Conservation (phyloP, 441 rosid species). For the Flueggea neowawraea region DNA sequence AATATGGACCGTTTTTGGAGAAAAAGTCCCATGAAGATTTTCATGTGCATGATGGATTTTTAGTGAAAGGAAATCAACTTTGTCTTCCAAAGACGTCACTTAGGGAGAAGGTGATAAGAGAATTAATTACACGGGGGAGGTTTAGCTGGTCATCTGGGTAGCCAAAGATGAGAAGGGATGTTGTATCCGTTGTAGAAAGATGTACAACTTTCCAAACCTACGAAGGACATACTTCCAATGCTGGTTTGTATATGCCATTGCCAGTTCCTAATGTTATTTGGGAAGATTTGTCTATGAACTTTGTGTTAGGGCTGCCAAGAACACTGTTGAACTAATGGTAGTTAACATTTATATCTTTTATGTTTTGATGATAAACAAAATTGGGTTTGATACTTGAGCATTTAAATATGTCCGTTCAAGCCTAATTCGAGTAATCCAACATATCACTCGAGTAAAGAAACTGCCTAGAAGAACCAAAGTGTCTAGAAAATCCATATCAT, state of each 20-base stretch:
- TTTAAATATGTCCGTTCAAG: too few species aligned
- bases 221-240: neutral
- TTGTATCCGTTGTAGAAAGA: neutral
- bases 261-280: neutral
- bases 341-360: too few species aligned
- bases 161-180: neutral
- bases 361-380: too few species aligned
- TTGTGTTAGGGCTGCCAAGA: too few species aligned
- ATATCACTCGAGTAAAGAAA: too few species aligned
- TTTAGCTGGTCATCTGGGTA: neutral
- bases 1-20: neutral
- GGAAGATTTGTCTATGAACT: too few species aligned
- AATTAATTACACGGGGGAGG: neutral
- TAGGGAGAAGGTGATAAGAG: neutral
- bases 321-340: too few species aligned
- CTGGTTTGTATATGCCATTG: conserved; percentile 2
- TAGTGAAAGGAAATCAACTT: neutral
- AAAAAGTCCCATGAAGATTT: neutral
- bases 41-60: too few species aligned
- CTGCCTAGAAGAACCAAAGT: too few species aligned
- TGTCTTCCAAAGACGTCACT: neutral
- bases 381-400: too few species aligned
- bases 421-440: too few species aligned
- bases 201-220: neutral
- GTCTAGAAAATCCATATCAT: too few species aligned